Conservation (phyloP, 345 rosid species). For the Nasturtium officinale region DNA sequence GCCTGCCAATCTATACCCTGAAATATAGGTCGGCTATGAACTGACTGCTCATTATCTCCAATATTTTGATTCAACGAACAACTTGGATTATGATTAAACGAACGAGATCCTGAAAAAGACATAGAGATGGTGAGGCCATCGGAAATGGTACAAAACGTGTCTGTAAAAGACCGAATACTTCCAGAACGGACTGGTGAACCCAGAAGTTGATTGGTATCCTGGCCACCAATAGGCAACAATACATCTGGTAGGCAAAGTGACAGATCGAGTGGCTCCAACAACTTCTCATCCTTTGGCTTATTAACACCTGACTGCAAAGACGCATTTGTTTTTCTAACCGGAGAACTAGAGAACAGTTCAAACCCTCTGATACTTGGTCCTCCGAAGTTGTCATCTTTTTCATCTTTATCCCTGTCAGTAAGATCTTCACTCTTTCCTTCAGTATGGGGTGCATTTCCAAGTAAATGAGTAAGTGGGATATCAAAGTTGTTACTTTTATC, state of each 20-base stretch:
- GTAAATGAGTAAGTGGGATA: constrained; percentile 39
- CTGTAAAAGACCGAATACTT: constrained; percentile 75
- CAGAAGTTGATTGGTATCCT: constrained; percentile 51
- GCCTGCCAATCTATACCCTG: constrained; percentile 83
- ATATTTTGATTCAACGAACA: constrained; percentile 92
- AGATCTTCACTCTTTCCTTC: constrained; percentile 51
- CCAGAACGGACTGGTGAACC: constrained; percentile 80
- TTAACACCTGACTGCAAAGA: constrained; percentile 48
- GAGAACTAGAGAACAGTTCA: constrained; percentile 79
- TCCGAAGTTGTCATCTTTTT: constrained; percentile 59
- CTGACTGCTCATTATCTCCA: constrained; percentile 92
- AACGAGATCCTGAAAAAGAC: constrained; percentile 94
- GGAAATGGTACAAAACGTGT: constrained; percentile 71
- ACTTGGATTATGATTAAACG: constrained; percentile 92
- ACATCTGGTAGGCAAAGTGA: constrained; percentile 94
- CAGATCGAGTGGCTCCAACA: constrained; percentile 84
- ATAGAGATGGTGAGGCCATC: constrained; percentile 89
- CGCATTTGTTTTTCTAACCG: constrained; percentile 61
- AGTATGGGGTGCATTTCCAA: constrained; percentile 47
- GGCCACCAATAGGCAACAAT: constrained; percentile 73
- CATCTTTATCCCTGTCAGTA: constrained; percentile 42
- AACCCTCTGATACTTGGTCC: constrained; percentile 86
- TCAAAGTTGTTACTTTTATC: constrained; percentile 75
- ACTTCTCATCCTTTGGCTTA: constrained; percentile 66
- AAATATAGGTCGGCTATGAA: constrained; percentile 92